Evolutionary conservation across 2,329 filamentous ascomycete species (phyloP), one percentile per base, ranked within the genome.

Genomic region (Byssoonygena ceratinophila): DNA sequence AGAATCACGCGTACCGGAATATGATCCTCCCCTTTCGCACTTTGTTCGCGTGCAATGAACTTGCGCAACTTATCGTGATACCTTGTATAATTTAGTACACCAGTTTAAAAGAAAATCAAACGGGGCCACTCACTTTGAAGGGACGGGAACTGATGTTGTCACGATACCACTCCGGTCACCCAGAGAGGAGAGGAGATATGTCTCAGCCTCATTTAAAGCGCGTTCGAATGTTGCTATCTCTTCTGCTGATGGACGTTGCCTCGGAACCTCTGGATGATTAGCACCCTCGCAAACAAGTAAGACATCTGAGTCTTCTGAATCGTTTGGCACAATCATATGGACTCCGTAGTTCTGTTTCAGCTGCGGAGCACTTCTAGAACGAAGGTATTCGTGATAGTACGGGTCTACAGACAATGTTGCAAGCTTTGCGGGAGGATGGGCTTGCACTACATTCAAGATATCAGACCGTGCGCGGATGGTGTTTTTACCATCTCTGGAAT

Each of bases 401-500:
- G 73, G 72, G 55, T 76, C 72, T 16, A 75, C 61, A 11, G 68
- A 63, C n/a, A 75, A 60, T 31, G 72, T 65, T 31, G 68, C 66
- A 37, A 76, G 25, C 45, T 70, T 68, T 9, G 71, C 62, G 2
- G 73, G 71, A 20, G 73, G 73, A 55, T 74, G 71, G 48, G 73
- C 73, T 54, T 74, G 70, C 20, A 75, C 66, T 32, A 76, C 63
- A 56, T 72, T 74, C 61, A 72, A 67, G 51, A 76, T 73, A 58
- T 76, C 73, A 34, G 71, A 74, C 22, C 72, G 68, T 32, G 73
- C 73, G 50, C 70, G 71, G 39, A 75, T 71, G 6, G 71, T 72
- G 64, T 89, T 94, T 75, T 92, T 94, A 58, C 84, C 83, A 61
- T 95, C 86, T 34, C 85, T 80, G 5, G 87, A 87, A 69, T 90